Base-by-base conservation (phyloP, 495 filamentous ascomycete genomes). In the Neurospora sp. region DNA sequence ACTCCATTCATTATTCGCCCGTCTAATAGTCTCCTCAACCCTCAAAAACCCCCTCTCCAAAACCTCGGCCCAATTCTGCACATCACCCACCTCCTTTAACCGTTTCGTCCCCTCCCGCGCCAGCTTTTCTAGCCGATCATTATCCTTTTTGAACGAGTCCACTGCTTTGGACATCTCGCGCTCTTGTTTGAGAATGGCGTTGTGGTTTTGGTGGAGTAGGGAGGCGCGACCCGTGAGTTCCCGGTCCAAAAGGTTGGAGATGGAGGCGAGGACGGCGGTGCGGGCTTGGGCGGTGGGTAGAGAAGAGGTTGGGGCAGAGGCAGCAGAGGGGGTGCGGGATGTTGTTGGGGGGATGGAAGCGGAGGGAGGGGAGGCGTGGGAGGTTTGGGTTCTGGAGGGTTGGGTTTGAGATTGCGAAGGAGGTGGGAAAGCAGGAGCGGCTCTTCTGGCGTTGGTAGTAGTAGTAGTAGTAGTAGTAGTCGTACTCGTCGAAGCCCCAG, bases 31-130 rank as follows among this genome's bases (percentile, higher is more conserved):
- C 87, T 97, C 94, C 83, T 96, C 94, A 44, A 99, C 78, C 73
- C 96, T 89, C 77, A 94, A 78, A 74, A 99, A 87, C 83, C 98
- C 95, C 80, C 93, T 81, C 86, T 99, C 96, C 76, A 98, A 86
- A 85, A 97, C 87, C 88, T 99, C 96, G 48, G 95, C 95, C 94
- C 94, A 98, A 79, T 97, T 97, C 88, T 98, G 96, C 81, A 98
- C 89, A 48, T 98, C 93, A 39, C 96, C 96, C 76, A 97, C 88
- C 87, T 97, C 93, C 84, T 97, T 97, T 68, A 99, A 81, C 78
- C 89, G 89, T 59, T 88, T 86, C 70, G 89, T 86, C 68, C 90
- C 90, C 76, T 89, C 86, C 74, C 90, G 88, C 16, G 89, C 91
- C 44, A 95, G 78, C 76, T 87, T 90, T 76, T 86, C 85, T 81